A percentile compares a stretch with the other conserved stretches of the same genome.
Conservation (phyloP, 441 rosid species). For the Jatropha podagrica region DNA sequence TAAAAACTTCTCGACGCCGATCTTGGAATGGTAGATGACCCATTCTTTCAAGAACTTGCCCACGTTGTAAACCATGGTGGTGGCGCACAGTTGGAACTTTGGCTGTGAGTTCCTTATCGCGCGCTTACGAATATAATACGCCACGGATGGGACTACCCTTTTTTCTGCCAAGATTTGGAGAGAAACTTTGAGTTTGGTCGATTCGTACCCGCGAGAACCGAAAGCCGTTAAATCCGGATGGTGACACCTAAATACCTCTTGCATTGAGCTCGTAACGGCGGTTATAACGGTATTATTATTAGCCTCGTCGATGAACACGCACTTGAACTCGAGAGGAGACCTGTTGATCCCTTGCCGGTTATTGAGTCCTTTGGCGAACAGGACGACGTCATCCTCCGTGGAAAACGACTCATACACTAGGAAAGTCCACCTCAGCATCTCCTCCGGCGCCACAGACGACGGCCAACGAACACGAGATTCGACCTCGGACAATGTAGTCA, state of each 20-base stretch:
- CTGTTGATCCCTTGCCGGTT: constrained; percentile 50
- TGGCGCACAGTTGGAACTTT: constrained; percentile 52
- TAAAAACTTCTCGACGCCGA: constrained; percentile 70
- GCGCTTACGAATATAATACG: constrained; percentile 47
- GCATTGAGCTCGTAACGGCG: constrained; percentile 67
- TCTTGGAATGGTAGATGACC: constrained; percentile 63
- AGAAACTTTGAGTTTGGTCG: constrained; percentile 37
- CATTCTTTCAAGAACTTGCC: constrained; percentile 72
- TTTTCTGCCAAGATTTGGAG: constrained; percentile 42
- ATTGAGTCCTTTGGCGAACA: constrained; percentile 73
- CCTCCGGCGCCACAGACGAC: constrained; percentile 20
- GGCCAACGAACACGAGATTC: constrained; percentile 17
- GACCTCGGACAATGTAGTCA: constrained; percentile 30
- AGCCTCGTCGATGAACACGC: constrained; percentile 50
- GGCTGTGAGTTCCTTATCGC: constrained; percentile 8
- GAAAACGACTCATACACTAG: constrained; percentile 75
- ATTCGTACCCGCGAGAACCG: not conserved
- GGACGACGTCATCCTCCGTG: constrained; percentile 62
- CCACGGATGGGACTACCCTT: constrained; percentile 54
- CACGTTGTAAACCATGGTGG: constrained; percentile 81
- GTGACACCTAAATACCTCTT: constrained; percentile 74
- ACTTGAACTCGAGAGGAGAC: constrained; percentile 45
- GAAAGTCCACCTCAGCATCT: constrained; percentile 47
- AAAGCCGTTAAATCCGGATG: constrained; percentile 45
- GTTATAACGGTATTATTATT: constrained; percentile 39